Evolutionary conservation across 2,329 filamentous ascomycete species (phyloP), one percentile per base, ranked within the genome.

Genomic region (Trichoderma asperellum): DNA sequence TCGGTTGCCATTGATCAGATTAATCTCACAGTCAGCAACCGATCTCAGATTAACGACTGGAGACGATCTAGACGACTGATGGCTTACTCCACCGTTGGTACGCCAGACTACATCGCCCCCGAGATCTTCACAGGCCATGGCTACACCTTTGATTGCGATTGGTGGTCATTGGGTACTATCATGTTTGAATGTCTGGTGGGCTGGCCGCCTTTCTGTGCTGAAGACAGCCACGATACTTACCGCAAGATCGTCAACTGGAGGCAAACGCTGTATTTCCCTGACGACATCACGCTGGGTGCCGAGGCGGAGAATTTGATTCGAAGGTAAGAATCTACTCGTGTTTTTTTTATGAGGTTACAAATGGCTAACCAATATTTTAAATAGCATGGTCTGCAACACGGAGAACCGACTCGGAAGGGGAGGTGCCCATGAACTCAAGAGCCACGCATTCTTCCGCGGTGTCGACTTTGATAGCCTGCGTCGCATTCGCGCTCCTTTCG

Each of bases 181-280:
- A 98, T 99, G 96, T 99, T 98, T 76, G 96, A 99, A 82, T 99
- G 96, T 81, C 86, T 99, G 74, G 94, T 99, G 71, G 96, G 96
- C 76, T 99, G 96, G 96, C 96, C 96, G 68, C 96, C 96, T 35
- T 99, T 99, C 87, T 99, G 96, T 80, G 95, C 96, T 24, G 96
- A 99, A 80, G 95, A 98, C 79, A 92, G 94, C 71, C 95, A 97
- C 78, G 96, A 98, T 80, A 98, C 96, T 1, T 99, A 99, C 83
- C 91, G 95, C 74, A 99, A 99, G 87, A 99, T 99, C 80, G 94
- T 99, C 76, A 97, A 97, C 83, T 99, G 96, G 96, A 90, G 93
- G 68, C 91, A 97, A 77, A 94, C 95, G 70, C 84, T 99, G 59
- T 97, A 97, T 81, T 98, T 99, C 85, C 96, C 96, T 0, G 94